Percentiles rank a stretch among this genome's conserved stretches.
phyloP scores from a whole-genome alignment of 2,329 filamentous ascomycete genomes.

The Fonsecaea multimorphosa region DNA sequence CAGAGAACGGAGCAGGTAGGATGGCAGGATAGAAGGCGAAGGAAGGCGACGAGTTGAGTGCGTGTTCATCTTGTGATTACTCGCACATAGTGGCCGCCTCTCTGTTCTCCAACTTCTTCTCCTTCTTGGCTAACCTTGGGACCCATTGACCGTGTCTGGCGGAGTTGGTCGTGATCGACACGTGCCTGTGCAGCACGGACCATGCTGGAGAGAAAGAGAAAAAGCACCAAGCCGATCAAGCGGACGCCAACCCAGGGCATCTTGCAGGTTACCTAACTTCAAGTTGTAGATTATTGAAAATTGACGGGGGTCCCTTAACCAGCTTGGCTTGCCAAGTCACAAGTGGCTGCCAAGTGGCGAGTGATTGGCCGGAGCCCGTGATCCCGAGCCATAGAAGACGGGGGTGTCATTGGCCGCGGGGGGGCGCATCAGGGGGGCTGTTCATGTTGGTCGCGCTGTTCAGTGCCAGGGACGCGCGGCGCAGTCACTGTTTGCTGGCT shows the following conservation, averaged over 20 bases:
- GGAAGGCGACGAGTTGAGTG: neutral
- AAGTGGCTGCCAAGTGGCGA: neutral
- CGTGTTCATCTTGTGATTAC: neutral
- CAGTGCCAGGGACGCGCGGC: conserved; percentile 13
- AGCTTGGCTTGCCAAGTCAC: too few species aligned
- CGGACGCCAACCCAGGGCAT: too few species aligned
- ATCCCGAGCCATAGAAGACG: neutral
- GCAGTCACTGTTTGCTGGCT: conserved; percentile 1
- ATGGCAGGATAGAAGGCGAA: neutral
- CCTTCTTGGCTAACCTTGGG: neutral
- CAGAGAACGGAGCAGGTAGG: neutral
- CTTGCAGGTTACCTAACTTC: too few species aligned
- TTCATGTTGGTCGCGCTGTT: neutral
- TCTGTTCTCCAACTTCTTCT: neutral
- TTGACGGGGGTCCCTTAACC: neutral
- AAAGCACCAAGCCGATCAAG: neutral
- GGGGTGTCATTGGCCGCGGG: neutral
- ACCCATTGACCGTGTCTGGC: neutral
- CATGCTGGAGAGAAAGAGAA: neutral
- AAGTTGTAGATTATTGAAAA: neutral
- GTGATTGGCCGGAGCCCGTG: neutral
- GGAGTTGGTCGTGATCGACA: neutral
- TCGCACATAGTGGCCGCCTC: neutral
- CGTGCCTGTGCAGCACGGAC: too few species aligned
- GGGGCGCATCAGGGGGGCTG: conserved; percentile 1